Conservation (phyloP, 106 monocot species). For the Amphibolis antarctica region DNA sequence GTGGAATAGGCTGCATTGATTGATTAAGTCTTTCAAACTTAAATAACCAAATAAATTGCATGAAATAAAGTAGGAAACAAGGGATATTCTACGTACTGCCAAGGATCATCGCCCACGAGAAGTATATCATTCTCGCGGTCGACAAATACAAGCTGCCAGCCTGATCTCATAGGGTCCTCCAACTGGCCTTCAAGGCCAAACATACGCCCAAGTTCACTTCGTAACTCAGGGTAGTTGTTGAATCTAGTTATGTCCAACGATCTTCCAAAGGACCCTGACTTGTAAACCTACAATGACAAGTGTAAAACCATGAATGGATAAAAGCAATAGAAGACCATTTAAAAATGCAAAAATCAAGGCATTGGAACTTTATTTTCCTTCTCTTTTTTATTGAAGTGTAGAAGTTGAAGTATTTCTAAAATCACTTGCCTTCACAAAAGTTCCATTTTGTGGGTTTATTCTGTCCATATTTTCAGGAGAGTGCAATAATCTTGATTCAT, state of each 20-base stretch:
- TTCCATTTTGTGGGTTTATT: slow-evolving; percentile 19
- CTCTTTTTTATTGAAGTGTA: too few species aligned
- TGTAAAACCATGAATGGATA: neutral
- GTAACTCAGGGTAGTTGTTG: slow-evolving; percentile 43
- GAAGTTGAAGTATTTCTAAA: neutral
- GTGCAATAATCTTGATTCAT: slow-evolving; percentile 32
- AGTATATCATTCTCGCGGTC: slow-evolving; percentile 74
- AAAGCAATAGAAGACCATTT: too few species aligned
- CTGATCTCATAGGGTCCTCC: slow-evolving; percentile 90
- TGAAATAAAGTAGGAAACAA: too few species aligned
- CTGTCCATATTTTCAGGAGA: slow-evolving; percentile 27
- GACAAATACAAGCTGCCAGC: slow-evolving; percentile 99
- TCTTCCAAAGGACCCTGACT: slow-evolving; percentile 51
- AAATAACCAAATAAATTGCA: neutral
- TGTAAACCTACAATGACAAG: slow-evolving; percentile 31
- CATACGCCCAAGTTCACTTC: slow-evolving; percentile 45
- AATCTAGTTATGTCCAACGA: slow-evolving; percentile 51
- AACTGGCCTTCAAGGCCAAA: slow-evolving; percentile 71
- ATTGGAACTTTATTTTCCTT: too few species aligned
- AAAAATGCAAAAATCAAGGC: too few species aligned
- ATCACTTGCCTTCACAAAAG: slow-evolving; percentile 56
- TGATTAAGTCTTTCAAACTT: too few species aligned
- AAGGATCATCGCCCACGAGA: slow-evolving; percentile 61
- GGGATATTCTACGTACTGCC: slow-evolving; percentile 45
- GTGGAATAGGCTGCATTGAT: too few species aligned